A percentile compares a stretch with the other conserved stretches of the same genome.
phyloP scores from a whole-genome alignment of 2,329 filamentous ascomycete species.

The Fusarium penzigii region DNA sequence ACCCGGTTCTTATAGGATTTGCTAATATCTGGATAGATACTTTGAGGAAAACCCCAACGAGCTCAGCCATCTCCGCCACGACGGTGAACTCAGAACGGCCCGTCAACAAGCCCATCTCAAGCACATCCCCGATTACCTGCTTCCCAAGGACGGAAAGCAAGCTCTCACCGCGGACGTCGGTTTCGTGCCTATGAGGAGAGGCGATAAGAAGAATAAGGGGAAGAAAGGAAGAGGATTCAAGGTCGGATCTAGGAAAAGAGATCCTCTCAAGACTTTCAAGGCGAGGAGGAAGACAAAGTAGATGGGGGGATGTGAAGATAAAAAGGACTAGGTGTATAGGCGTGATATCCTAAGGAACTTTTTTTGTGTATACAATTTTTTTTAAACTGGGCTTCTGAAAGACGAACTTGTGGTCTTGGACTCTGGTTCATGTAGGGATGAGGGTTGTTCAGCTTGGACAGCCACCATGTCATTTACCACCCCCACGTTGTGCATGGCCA shows the following conservation, averaged over 20 bases:
- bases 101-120: constrained; percentile 86
- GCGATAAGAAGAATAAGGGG: constrained; percentile 50
- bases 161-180: constrained; percentile 69
- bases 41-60: constrained; percentile 97
- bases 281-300: constrained; percentile 51
- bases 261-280: constrained; percentile 90
- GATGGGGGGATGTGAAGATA: constrained; percentile 13
- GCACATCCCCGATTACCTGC: constrained; percentile 90
- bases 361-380: not conserved
- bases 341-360: constrained; percentile 21
- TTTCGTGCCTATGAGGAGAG: constrained; percentile 69
- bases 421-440: too few relatives aligned
- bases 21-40: constrained; percentile 56
- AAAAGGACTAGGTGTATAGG: constrained; percentile 8
- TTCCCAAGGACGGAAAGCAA: constrained; percentile 76
- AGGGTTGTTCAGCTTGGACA: too few relatives aligned
- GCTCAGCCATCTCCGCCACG: constrained; percentile 82
- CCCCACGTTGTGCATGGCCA: too few relatives aligned
- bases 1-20: not conserved
- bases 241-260: constrained; percentile 64
- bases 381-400: not conserved
- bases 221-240: constrained; percentile 50
- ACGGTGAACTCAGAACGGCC: constrained; percentile 82
- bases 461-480: too few relatives aligned
- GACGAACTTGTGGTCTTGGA: too few relatives aligned